Evolutionary conservation across 2,329 filamentous ascomycete species (phyloP).

Genomic region (Pseudogymnoascus sp.): DNA sequence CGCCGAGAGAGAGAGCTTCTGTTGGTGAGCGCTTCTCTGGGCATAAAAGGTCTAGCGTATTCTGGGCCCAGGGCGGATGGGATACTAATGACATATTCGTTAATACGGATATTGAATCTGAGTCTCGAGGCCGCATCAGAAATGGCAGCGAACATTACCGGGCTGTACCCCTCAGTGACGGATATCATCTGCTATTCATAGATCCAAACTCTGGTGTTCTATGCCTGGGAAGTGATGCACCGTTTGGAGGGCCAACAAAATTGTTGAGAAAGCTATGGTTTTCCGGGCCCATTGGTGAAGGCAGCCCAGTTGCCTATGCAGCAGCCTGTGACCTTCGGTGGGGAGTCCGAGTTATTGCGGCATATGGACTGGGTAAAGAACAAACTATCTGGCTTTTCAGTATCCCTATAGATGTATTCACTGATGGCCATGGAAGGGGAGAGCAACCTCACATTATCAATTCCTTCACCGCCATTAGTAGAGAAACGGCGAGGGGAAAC

Average conservation of each 20-base stretch:
- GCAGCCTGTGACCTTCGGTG: slow-evolving; percentile 49
- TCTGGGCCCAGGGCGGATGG: slow-evolving; percentile 20
- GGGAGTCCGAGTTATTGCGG: slow-evolving; percentile 53
- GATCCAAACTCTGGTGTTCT: slow-evolving; percentile 51
- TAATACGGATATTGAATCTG: slow-evolving; percentile 13
- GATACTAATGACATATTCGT: slow-evolving; percentile 7
- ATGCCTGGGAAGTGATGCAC: slow-evolving; percentile 56
- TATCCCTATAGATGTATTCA: slow-evolving; percentile 51
- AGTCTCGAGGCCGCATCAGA: slow-evolving; percentile 14
- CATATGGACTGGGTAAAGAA: slow-evolving; percentile 39
- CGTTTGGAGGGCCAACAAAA: slow-evolving; percentile 47
- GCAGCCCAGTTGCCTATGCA: slow-evolving; percentile 47
- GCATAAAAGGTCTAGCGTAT: slow-evolving; percentile 18
- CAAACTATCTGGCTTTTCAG: slow-evolving; percentile 53
- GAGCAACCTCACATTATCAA: not conserved
- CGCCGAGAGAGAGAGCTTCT: slow-evolving; percentile 30
- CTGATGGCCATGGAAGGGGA: slow-evolving; percentile 26
- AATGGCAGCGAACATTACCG: slow-evolving; percentile 50
- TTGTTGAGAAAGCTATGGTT: slow-evolving; percentile 55
- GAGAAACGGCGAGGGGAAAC: slow-evolving; percentile 15
- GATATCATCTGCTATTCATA: slow-evolving; percentile 57
- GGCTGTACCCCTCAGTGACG: slow-evolving; percentile 59
- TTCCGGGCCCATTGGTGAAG: slow-evolving; percentile 23
- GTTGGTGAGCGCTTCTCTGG: slow-evolving; percentile 25
- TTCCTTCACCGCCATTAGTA: not conserved